phyloP scores from a whole-genome alignment of 306 rosid genomes.

The Delonix regia region DNA sequence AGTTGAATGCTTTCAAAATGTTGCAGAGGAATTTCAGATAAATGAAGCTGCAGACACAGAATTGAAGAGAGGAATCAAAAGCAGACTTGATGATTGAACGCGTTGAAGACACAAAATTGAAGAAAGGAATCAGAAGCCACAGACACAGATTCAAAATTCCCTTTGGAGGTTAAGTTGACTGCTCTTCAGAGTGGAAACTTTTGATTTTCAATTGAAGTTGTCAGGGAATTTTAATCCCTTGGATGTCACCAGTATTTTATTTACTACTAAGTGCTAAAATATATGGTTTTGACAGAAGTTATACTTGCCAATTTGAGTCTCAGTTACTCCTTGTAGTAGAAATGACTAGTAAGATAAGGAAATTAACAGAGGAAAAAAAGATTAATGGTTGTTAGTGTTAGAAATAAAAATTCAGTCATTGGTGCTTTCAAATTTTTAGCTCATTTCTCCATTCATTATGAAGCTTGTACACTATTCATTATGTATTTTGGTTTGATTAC shows the following conservation, averaged over 20 bases:
- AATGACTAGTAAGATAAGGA: constrained; percentile 14
- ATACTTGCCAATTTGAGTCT: constrained; percentile 1
- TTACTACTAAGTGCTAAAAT: constrained; percentile 5
- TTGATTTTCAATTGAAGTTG: constrained; percentile 37
- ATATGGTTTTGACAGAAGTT: not conserved
- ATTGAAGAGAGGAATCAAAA: too few relatives aligned
- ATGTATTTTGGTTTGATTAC: not conserved
- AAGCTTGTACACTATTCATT: not conserved
- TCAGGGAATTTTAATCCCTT: constrained; percentile 7
- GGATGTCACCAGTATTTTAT: not conserved
- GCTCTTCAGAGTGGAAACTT: constrained; percentile 31
- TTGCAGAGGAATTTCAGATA: too few relatives aligned
- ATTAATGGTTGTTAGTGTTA: not conserved
- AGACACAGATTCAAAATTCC: not conserved
- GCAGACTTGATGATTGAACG: too few relatives aligned
- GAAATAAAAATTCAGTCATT: not conserved
- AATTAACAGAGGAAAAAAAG: not conserved
- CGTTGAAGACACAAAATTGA: too few relatives aligned
- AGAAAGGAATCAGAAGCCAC: too few relatives aligned
- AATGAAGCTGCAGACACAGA: too few relatives aligned
- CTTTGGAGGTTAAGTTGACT: constrained; percentile 4
- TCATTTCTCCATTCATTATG: constrained; percentile 2
- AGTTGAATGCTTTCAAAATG: too few relatives aligned
- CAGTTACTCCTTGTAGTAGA: not conserved
- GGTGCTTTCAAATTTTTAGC: constrained; percentile 2